A percentile compares a stretch with the other conserved stretches of the same genome.
phyloP scores from a whole-genome alignment of 1,139 yeast species.

The Blastobotrys illinoisensis region DNA sequence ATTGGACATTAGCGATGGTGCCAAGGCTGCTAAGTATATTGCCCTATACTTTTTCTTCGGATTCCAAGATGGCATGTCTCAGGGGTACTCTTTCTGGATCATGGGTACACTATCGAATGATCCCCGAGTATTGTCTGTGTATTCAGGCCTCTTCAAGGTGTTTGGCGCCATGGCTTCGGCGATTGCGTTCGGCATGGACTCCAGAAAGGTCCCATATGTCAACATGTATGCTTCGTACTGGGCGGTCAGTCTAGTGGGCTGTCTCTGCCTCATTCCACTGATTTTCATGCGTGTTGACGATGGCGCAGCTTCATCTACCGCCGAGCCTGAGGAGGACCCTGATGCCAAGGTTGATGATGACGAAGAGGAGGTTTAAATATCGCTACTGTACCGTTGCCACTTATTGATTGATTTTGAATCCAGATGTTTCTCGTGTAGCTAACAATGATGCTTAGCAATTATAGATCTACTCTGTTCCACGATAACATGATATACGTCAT shows the following conservation, averaged over 20 bases:
- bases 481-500: background rate
- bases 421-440: no score
- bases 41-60: conserved; percentile 54
- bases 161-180: conserved; percentile 55
- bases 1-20: conserved; percentile 40
- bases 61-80: conserved; percentile 48
- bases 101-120: conserved; percentile 51
- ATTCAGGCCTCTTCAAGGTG: conserved; percentile 53
- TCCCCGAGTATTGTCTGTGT: conserved; percentile 47
- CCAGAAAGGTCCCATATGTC: conserved; percentile 37
- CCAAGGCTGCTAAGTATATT: conserved; percentile 46
- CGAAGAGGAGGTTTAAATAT: background rate
- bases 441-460: no score
- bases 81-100: conserved; percentile 45
- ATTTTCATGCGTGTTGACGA: conserved; percentile 10
- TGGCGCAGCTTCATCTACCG: background rate
- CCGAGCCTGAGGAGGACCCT: background rate
- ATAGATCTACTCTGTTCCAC: background rate
- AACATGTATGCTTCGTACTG: conserved; percentile 45
- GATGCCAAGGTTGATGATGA: background rate
- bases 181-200: conserved; percentile 50
- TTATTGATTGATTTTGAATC: no score
- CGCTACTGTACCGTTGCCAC: no score
- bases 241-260: conserved; percentile 28
- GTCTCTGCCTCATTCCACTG: conserved; percentile 12